A percentile compares a stretch with the other conserved stretches of the same genome.
These are phyloP conservation scores for Cyclostephanos invisitatus DNA, from an alignment of 108 stramenopile species.

Conservation along the genomic window DNA sequence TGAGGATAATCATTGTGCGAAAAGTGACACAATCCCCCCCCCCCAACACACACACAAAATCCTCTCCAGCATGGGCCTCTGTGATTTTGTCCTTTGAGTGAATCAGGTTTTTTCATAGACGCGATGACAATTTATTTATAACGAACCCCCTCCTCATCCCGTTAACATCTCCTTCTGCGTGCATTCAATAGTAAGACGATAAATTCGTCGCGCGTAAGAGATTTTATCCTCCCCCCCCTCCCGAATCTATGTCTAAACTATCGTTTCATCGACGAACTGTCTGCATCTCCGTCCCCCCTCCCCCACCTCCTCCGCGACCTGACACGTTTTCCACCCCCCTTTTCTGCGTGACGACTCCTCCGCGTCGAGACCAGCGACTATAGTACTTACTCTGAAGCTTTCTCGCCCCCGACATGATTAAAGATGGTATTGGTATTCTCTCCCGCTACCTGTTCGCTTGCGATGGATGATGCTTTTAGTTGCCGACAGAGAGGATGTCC, in stretches of 20 bases:
- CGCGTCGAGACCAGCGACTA: not conserved
- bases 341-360: not conserved
- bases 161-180: not conserved
- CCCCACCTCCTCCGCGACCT: not conserved
- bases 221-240: not conserved
- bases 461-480: not conserved
- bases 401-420: conserved; percentile 17
- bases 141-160: not conserved
- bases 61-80: not conserved
- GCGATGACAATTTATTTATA: not conserved
- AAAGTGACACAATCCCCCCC: not conserved
- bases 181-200: not conserved
- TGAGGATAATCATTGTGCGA: not conserved
- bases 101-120: not conserved
- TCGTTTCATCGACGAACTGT: not conserved
- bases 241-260: not conserved
- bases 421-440: not conserved
- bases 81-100: not conserved
- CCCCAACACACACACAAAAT: not conserved
- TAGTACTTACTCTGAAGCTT: conserved; percentile 26
- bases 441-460: not conserved
- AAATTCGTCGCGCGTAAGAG: not conserved
- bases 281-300: not conserved
- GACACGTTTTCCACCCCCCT: not conserved
- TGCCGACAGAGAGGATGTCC: not conserved